phyloP scores from a whole-genome alignment of 2,329 filamentous ascomycete genomes.

The Apiospora aurea region DNA sequence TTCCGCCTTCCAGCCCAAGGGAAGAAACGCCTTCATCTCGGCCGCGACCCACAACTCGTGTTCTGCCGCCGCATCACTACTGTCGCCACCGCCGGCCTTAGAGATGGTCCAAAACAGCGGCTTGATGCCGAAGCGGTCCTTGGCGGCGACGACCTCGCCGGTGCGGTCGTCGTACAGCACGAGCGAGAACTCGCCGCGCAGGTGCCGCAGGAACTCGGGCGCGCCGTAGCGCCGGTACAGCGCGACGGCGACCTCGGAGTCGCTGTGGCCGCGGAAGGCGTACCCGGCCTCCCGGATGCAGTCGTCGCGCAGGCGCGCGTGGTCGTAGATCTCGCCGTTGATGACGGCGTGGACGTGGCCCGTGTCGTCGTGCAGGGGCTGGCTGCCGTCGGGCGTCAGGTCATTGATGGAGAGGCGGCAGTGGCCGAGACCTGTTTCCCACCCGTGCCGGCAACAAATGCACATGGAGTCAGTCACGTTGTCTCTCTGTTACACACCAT shows the following conservation, averaged over 20 bases:
- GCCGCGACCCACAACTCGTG: slow-evolving; percentile 54
- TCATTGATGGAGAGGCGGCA: slow-evolving; percentile 62
- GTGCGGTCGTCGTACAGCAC: slow-evolving; percentile 56
- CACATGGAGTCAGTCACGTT: background rate
- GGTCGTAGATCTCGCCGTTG: slow-evolving; percentile 66
- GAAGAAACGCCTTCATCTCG: slow-evolving; percentile 61
- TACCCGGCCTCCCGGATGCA: slow-evolving; percentile 45
- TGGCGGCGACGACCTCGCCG: slow-evolving; percentile 52
- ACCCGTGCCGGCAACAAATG: background rate
- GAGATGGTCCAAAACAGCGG: slow-evolving; percentile 59
- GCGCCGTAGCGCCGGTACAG: slow-evolving; percentile 56
- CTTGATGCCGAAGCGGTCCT: slow-evolving; percentile 65
- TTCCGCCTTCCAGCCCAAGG: slow-evolving; percentile 57
- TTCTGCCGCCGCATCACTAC: background rate
- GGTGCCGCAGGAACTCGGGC: slow-evolving; percentile 44
- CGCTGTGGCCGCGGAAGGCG: slow-evolving; percentile 50
- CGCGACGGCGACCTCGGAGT: slow-evolving; percentile 57
- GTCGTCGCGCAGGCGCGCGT: slow-evolving; percentile 49
- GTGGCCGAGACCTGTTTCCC: slow-evolving; percentile 49
- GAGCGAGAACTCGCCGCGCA: slow-evolving; percentile 63
- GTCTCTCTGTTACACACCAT: too few relatives aligned
- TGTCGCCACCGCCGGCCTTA: slow-evolving; percentile 13
- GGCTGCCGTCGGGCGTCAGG: slow-evolving; percentile 52
- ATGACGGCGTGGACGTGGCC: slow-evolving; percentile 60
- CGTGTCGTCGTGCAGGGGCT: slow-evolving; percentile 52